These are phyloP conservation scores for Chlorella sp. DNA, from an alignment of 139 green algal species.

Conservation along the genomic window DNA sequence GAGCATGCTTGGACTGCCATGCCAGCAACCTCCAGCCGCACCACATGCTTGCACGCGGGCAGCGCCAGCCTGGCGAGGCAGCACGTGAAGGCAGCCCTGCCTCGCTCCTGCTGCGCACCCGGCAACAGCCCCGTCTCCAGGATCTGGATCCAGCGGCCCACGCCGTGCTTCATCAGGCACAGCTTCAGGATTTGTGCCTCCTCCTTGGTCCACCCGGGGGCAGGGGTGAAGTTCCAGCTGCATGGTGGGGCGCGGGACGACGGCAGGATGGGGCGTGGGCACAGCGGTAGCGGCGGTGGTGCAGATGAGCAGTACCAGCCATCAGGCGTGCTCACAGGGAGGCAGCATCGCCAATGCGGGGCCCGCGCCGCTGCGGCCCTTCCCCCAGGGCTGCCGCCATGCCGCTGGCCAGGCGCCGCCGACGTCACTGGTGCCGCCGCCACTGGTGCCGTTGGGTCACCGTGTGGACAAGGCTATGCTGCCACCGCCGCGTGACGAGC, in stretches of 20 bases:
- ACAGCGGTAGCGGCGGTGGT: too few species aligned
- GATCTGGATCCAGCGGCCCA: constrained; percentile 89
- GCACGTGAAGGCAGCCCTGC: too few species aligned
- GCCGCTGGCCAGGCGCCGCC: not conserved
- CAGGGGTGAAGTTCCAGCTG: constrained; percentile 94
- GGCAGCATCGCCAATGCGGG: constrained; percentile 82
- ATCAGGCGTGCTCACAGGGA: constrained; percentile 73
- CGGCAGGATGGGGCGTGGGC: too few species aligned
- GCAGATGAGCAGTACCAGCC: too few species aligned
- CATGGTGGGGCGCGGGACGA: not conserved
- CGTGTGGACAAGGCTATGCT: too few species aligned
- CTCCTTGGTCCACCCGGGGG: constrained; percentile 88
- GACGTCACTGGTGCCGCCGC: too few species aligned
- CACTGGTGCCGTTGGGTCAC: too few species aligned
- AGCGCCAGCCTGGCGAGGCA: too few species aligned
- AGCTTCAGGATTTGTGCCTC: constrained; percentile 83
- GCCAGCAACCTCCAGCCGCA: too few species aligned
- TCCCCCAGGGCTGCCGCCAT: constrained; percentile 16
- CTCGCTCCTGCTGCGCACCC: constrained; percentile 3
- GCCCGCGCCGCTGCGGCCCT: constrained; percentile 66
- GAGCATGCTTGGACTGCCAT: too few species aligned
- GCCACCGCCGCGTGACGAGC: too few species aligned
- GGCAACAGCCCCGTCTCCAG: constrained; percentile 82
- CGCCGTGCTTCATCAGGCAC: constrained; percentile 86
- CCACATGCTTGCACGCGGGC: too few species aligned